Evolutionary conservation across 176 grass and related monocot genomes (phyloP).

Genomic region (Calamus simplicifolius): DNA sequence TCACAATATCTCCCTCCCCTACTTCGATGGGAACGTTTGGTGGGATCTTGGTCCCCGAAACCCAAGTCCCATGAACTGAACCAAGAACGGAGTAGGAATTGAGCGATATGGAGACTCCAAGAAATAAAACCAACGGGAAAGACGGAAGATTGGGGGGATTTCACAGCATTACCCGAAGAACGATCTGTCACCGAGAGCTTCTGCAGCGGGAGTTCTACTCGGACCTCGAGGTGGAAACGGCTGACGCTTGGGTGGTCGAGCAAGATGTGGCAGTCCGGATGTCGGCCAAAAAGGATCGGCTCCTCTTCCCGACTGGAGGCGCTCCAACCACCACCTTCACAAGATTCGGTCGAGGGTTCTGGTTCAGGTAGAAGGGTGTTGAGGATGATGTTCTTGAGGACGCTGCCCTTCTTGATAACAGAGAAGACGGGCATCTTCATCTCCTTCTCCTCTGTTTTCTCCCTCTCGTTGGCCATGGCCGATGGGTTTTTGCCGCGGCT

Average conservation of each 20-base stretch:
- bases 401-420: too few relatives aligned
- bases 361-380: slow-evolving; percentile 26
- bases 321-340: neutral
- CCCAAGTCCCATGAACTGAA: slow-evolving; percentile 91
- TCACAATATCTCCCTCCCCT: slow-evolving; percentile 44
- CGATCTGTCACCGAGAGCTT: slow-evolving; percentile 63
- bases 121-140: neutral
- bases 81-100: too few relatives aligned
- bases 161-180: slow-evolving; percentile 45
- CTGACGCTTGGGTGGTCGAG: slow-evolving; percentile 94
- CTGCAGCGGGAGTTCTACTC: slow-evolving; percentile 22
- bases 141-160: neutral
- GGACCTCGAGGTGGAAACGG: slow-evolving; percentile 68
- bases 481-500: too few relatives aligned
- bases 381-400: slow-evolving; percentile 28
- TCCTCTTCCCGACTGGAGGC: slow-evolving; percentile 11
- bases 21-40: slow-evolving; percentile 47
- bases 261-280: slow-evolving; percentile 66
- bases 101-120: neutral
- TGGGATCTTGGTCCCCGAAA: slow-evolving; percentile 65
- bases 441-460: too few relatives aligned
- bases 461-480: too few relatives aligned
- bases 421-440: too few relatives aligned
- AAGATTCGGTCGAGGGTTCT: neutral
- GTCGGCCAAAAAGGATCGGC: slow-evolving; percentile 52